A percentile compares a stretch with the other conserved stretches of the same genome.
These are phyloP conservation scores for Chlamydomonas asymmetrica DNA, from an alignment of 139 green algal genomes.

Conservation along the genomic window DNA sequence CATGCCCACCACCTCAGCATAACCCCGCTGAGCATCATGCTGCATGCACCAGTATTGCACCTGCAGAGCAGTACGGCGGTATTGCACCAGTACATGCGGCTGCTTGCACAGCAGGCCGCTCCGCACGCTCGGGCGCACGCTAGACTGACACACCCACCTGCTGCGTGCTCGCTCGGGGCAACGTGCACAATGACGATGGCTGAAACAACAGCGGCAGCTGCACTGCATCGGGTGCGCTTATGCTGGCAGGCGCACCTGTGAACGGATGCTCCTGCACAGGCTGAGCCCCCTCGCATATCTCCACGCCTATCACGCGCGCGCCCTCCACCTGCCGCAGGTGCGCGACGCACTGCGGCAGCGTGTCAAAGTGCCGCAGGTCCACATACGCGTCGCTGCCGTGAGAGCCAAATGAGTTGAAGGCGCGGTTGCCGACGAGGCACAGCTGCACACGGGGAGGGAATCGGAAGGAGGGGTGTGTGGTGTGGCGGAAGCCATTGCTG, in stretches of 20 bases:
- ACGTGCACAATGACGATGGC: no score
- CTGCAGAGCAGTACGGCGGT: no score
- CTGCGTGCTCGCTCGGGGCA: no score
- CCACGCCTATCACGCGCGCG: slow-evolving; percentile 82
- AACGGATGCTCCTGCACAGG: slow-evolving; percentile 81
- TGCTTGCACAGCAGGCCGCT: no score
- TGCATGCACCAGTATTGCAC: no score
- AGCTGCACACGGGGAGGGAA: slow-evolving; percentile 47
- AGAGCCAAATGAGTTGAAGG: slow-evolving; percentile 90
- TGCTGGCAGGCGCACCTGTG: slow-evolving; percentile 7
- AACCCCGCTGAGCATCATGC: no score
- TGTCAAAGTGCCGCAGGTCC: slow-evolving; percentile 66
- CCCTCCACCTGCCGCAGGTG: slow-evolving; percentile 46
- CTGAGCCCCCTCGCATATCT: slow-evolving; percentile 78
- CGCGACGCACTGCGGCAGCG: slow-evolving; percentile 64
- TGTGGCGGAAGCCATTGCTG: neutral
- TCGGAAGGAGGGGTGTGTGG: neutral
- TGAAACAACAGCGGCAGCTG: no score
- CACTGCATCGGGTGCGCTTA: no score
- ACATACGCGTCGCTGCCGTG: slow-evolving; percentile 68
- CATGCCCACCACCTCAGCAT: no score
- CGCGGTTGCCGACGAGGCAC: slow-evolving; percentile 80
- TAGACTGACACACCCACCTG: no score
- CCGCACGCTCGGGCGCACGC: no score
- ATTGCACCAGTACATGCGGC: no score